A percentile compares a stretch with the other conserved stretches of the same genome.
Conservation (phyloP, 176 grass and related monocot species). For the Otatea glauca region DNA sequence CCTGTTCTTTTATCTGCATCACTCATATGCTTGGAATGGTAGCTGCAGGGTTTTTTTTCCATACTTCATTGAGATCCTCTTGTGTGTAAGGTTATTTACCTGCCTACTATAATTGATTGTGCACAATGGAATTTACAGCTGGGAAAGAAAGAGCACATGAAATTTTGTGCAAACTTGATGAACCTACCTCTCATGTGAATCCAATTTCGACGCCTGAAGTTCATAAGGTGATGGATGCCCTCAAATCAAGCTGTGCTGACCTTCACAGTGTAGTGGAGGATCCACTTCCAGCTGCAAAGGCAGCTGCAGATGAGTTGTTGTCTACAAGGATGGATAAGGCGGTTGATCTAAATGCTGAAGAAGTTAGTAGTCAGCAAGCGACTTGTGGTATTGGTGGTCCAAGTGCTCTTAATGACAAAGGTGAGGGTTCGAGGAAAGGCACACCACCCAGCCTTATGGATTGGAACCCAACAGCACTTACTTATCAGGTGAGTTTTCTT, state of each 20-base stretch:
- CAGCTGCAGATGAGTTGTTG: constrained; percentile 51
- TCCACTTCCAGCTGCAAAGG: too few relatives aligned
- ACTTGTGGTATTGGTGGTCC: too few relatives aligned
- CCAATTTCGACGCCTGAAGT: constrained; percentile 43
- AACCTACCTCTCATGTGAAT: constrained; percentile 27
- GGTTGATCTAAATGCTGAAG: constrained; percentile 17
- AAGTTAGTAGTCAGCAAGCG: too few relatives aligned
- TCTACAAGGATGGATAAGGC: constrained; percentile 37
- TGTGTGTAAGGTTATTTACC: background rate
- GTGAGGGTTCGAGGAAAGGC: too few relatives aligned
- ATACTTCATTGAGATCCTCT: background rate
- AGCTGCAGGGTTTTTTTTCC: background rate
- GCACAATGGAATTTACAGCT: constrained; percentile 43
- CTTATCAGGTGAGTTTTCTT: too few relatives aligned
- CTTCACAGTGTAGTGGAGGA: too few relatives aligned
- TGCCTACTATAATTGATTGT: constrained; percentile 20
- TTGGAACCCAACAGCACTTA: too few relatives aligned
- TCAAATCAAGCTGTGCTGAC: too few relatives aligned
- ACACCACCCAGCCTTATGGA: too few relatives aligned
- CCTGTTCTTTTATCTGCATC: background rate
- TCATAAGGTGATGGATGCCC: too few relatives aligned
- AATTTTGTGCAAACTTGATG: constrained; percentile 30
- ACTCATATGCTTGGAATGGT: background rate
- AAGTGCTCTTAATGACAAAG: too few relatives aligned
- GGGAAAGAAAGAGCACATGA: constrained; percentile 35